These are phyloP conservation scores for Calonectria honghensis DNA, from an alignment of 2,329 filamentous ascomycete species.

Conservation along the genomic window DNA sequence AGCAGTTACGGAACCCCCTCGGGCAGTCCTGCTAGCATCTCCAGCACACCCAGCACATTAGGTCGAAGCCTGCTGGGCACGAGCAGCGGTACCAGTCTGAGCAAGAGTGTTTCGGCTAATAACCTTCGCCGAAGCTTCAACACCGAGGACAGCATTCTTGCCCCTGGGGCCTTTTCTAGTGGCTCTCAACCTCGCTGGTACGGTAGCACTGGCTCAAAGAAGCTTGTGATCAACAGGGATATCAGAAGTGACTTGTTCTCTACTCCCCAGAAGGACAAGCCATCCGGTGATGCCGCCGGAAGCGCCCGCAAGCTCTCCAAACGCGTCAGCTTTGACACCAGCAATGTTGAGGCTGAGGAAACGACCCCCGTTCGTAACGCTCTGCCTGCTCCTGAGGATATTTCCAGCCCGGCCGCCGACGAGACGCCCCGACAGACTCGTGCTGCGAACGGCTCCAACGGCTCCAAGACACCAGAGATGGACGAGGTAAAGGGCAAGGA, in stretches of 20 bases:
- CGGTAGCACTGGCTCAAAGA: conserved; percentile 85
- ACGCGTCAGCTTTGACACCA: conserved; percentile 92
- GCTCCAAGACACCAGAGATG: conserved; percentile 75
- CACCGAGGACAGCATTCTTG: conserved; percentile 88
- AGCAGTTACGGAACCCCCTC: conserved; percentile 91
- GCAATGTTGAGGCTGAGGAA: conserved; percentile 65
- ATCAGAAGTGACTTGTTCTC: conserved; percentile 84
- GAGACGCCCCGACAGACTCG: conserved; percentile 72
- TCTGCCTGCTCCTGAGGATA: conserved; percentile 60
- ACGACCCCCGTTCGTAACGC: conserved; percentile 59
- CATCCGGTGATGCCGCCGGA: conserved; percentile 61
- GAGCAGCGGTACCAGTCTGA: conserved; percentile 82
- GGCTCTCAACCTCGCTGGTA: conserved; percentile 78
- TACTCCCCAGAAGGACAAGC: conserved; percentile 74
- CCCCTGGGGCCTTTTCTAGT: conserved; percentile 88
- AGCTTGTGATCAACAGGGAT: conserved; percentile 92
- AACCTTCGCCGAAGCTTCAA: conserved; percentile 89
- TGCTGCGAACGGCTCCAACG: conserved; percentile 60
- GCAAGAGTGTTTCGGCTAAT: conserved; percentile 92
- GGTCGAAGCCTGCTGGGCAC: conserved; percentile 79
- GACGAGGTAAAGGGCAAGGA: conserved; percentile 84
- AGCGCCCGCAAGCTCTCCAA: conserved; percentile 80
- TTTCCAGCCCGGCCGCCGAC: conserved; percentile 56
- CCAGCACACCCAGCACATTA: conserved; percentile 80
- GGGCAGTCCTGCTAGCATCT: conserved; percentile 77